Evolutionary conservation across 2,329 filamentous ascomycete genomes (phyloP).

Genomic region (Epichloe bromicola): DNA sequence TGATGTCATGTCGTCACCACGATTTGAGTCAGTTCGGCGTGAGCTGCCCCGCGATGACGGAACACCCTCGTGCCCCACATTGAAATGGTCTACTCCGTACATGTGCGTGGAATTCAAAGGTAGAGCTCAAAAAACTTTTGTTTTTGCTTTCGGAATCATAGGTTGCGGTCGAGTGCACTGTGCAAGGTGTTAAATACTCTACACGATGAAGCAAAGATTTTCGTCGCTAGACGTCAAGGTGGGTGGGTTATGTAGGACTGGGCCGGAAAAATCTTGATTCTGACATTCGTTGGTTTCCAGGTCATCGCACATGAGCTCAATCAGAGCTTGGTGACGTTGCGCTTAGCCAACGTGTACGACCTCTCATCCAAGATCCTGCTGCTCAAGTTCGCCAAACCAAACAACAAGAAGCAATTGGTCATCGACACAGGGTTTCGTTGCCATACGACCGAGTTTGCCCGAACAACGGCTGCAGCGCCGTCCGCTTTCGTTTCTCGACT

Average conservation of each 20-base stretch:
- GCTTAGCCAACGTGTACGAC: slow-evolving; percentile 90
- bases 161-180: neutral
- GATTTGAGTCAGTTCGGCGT: slow-evolving; percentile 1
- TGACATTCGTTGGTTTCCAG: slow-evolving; percentile 28
- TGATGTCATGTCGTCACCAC: slow-evolving; percentile 7
- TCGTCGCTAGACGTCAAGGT: slow-evolving; percentile 69
- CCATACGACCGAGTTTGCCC: slow-evolving; percentile 82
- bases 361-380: slow-evolving; percentile 91
- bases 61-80: slow-evolving; percentile 4
- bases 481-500: slow-evolving; percentile 76
- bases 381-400: slow-evolving; percentile 85
- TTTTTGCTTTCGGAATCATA: too few relatives aligned
- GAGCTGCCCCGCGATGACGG: slow-evolving; percentile 7
- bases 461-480: slow-evolving; percentile 72
- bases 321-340: slow-evolving; percentile 58
- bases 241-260: slow-evolving; percentile 1
- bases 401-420: slow-evolving; percentile 77
- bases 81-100: too few relatives aligned
- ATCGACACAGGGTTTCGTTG: slow-evolving; percentile 94
- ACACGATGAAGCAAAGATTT: slow-evolving; percentile 62
- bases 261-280: slow-evolving; percentile 4
- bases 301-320: slow-evolving; percentile 92
- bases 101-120: neutral
- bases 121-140: neutral
- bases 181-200: neutral